Evolutionary conservation across 768 basidiomycete genomes (phyloP).

Genomic region (Trametes cingulata): DNA sequence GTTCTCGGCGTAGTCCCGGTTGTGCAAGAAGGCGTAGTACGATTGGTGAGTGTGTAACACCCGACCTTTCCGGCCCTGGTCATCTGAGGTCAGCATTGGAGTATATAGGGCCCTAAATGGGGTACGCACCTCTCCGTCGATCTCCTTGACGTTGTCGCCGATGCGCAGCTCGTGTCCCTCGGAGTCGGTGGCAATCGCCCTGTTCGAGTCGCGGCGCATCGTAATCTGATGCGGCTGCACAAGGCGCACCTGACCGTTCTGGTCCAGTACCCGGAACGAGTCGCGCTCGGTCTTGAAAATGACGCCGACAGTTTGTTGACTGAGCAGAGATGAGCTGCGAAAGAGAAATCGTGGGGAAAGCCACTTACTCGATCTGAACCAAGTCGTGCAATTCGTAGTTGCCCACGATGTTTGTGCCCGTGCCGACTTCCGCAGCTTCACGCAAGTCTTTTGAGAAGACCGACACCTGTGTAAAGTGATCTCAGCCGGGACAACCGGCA

Average conservation of each 20-base stretch:
- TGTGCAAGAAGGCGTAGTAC: constrained; percentile 91
- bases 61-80: constrained; percentile 78
- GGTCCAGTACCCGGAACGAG: constrained; percentile 94
- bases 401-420: constrained; percentile 84
- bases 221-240: constrained; percentile 95
- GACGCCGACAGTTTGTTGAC: constrained; percentile 91
- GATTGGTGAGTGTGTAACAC: constrained; percentile 95
- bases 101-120: neutral
- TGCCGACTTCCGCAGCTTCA: constrained; percentile 97
- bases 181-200: constrained; percentile 86
- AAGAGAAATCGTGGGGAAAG: neutral
- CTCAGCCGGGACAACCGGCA: neutral
- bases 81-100: constrained; percentile 1
- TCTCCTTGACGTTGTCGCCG: constrained; percentile 92
- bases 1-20: constrained; percentile 87
- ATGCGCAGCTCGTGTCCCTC: constrained; percentile 84
- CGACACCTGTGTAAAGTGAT: constrained; percentile 62
- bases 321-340: constrained; percentile 33
- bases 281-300: constrained; percentile 97
- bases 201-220: constrained; percentile 79
- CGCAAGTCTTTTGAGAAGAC: constrained; percentile 97
- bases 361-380: constrained; percentile 90
- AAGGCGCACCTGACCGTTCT: constrained; percentile 84
- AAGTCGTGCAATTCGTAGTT: constrained; percentile 96
- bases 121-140: constrained; percentile 75